These are phyloP conservation scores for Ogataea zsoltii DNA, from an alignment of 805 yeast genomes.

Conservation along the genomic window DNA sequence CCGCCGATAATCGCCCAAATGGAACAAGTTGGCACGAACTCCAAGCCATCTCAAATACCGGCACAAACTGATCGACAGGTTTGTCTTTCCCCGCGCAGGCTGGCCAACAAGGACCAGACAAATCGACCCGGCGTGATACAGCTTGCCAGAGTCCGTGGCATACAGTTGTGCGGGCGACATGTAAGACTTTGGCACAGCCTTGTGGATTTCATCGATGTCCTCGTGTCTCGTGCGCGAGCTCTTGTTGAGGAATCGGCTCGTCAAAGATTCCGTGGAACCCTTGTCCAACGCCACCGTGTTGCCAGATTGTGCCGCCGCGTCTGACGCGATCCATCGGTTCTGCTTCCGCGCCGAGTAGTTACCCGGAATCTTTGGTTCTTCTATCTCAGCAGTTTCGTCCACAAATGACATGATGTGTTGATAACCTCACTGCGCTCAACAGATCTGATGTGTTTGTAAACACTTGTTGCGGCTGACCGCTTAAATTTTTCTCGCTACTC, in stretches of 20 bases:
- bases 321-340: slow-evolving; percentile 46
- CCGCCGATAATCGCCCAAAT: slow-evolving; percentile 88
- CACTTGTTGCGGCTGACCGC: neutral
- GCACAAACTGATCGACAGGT: slow-evolving; percentile 85
- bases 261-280: slow-evolving; percentile 13
- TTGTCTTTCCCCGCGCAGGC: slow-evolving; percentile 96
- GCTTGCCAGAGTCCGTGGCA: slow-evolving; percentile 86
- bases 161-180: slow-evolving; percentile 91
- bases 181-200: slow-evolving; percentile 56
- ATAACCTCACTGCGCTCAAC: too few species aligned
- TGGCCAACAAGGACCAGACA: slow-evolving; percentile 87
- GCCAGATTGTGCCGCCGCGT: neutral
- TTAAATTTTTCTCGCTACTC: slow-evolving; percentile 1
- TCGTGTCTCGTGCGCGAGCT: slow-evolving; percentile 11
- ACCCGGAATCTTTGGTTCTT: slow-evolving; percentile 46
- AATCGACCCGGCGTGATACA: slow-evolving; percentile 94
- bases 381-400: slow-evolving; percentile 33
- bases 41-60: slow-evolving; percentile 96
- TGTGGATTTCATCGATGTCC: slow-evolving; percentile 66
- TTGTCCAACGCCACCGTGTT: neutral
- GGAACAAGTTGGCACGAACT: slow-evolving; percentile 88
- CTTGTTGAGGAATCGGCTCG: slow-evolving; percentile 18
- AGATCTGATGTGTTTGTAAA: neutral
- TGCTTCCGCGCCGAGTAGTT: slow-evolving; percentile 58
- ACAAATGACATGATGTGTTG: slow-evolving; percentile 1